Conservation (phyloP, 2,329 filamentous ascomycete species). For the Diplodia seriata region DNA sequence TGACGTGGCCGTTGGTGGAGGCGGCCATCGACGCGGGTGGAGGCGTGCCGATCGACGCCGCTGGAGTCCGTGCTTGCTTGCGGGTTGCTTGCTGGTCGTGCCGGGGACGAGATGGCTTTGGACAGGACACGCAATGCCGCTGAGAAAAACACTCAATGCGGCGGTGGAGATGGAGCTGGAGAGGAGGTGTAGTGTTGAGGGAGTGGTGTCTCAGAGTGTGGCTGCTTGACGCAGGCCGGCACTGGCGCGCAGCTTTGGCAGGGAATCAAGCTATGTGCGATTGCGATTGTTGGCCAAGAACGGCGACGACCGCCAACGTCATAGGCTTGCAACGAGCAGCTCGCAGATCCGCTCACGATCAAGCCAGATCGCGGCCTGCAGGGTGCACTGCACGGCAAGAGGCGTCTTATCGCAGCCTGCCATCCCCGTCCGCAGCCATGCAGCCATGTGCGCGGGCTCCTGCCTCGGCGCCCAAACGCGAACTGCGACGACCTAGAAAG, state of each 20-base stretch:
- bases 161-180: not conserved
- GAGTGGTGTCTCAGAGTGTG: constrained; percentile 13
- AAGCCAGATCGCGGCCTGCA: constrained; percentile 26
- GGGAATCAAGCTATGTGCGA: constrained; percentile 31
- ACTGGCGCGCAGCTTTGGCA: constrained; percentile 16
- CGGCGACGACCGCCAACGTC: constrained; percentile 14
- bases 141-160: not conserved
- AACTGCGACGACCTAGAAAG: constrained; percentile 3
- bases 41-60: constrained; percentile 30
- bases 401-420: constrained; percentile 5
- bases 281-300: constrained; percentile 23
- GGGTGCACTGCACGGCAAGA: not conserved
- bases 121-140: not conserved
- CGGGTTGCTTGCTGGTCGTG: not conserved
- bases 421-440: not conserved
- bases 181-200: not conserved
- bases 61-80: constrained; percentile 22
- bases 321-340: constrained; percentile 17
- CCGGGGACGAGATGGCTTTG: constrained; percentile 4
- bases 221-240: constrained; percentile 13
- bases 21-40: constrained; percentile 44
- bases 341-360: constrained; percentile 15
- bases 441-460: not conserved
- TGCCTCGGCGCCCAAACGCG: constrained; percentile 9
- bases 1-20: constrained; percentile 48